A percentile compares a stretch with the other conserved stretches of the same genome.
Conservation (phyloP, 768 basidiomycete genomes). For the Psilocybe sp. region DNA sequence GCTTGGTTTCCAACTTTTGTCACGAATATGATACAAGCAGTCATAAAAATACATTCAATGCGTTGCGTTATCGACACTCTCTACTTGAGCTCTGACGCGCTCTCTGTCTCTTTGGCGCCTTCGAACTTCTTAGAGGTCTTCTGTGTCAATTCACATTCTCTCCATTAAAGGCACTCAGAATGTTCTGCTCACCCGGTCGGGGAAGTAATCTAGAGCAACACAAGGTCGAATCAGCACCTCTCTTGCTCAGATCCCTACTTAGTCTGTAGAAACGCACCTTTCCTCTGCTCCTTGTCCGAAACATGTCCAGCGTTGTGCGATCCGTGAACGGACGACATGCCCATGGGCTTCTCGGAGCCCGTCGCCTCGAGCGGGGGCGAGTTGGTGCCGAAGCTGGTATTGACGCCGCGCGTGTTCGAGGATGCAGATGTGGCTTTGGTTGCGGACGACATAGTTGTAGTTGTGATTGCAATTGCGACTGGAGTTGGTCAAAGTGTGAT, state of each 20-base stretch:
- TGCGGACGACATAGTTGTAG: neutral
- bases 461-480: neutral
- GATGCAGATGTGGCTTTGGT: neutral
- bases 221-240: neutral
- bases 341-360: slow-evolving; percentile 43
- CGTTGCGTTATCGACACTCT: too few relatives aligned
- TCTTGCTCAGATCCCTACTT: too few relatives aligned
- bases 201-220: too few relatives aligned
- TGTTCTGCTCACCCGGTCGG: too few relatives aligned
- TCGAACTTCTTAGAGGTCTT: too few relatives aligned
- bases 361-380: slow-evolving; percentile 54
- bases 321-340: slow-evolving; percentile 38
- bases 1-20: too few relatives aligned
- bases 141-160: too few relatives aligned
- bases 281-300: slow-evolving; percentile 40
- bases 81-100: too few relatives aligned
- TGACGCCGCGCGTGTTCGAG: neutral
- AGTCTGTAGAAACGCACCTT: slow-evolving; percentile 38
- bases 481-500: neutral
- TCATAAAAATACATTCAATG: too few relatives aligned
- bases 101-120: too few relatives aligned
- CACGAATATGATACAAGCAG: too few relatives aligned
- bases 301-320: slow-evolving; percentile 26
- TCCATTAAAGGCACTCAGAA: too few relatives aligned
- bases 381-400: slow-evolving; percentile 37